Conservation (phyloP, 225 moss, liverwort and hornwort species). For the Climacium dendroides region DNA sequence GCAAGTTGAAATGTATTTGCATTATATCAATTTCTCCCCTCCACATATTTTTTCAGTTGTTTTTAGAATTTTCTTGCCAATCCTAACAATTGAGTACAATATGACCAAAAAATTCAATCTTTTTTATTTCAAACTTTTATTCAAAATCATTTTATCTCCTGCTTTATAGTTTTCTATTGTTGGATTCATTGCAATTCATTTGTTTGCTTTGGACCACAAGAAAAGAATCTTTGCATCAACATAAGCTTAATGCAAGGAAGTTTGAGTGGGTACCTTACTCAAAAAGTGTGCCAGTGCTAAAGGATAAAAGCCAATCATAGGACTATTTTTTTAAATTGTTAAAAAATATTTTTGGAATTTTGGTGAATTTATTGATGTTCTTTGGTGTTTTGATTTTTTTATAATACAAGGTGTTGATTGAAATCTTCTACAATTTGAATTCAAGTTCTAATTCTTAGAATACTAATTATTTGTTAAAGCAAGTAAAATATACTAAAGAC, state of each 20-base stretch:
- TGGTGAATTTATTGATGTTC: neutral
- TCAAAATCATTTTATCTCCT: accelerated
- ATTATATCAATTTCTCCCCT: neutral
- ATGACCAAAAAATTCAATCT: neutral
- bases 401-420: too few relatives aligned
- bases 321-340: neutral
- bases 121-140: neutral
- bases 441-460: neutral
- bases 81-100: accelerated
- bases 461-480: neutral
- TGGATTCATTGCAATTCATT: too few relatives aligned
- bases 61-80: neutral
- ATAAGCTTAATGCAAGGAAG: neutral
- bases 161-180: neutral
- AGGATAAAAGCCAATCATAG: accelerated
- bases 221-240: neutral
- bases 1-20: neutral
- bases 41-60: neutral
- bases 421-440: neutral
- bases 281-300: neutral
- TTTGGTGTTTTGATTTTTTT: neutral
- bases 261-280: neutral
- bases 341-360: neutral
- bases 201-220: accelerated
- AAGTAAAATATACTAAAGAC: neutral